Conservation (phyloP, 108 stramenopile species). For the Pseudonitzschia delicatissima region DNA sequence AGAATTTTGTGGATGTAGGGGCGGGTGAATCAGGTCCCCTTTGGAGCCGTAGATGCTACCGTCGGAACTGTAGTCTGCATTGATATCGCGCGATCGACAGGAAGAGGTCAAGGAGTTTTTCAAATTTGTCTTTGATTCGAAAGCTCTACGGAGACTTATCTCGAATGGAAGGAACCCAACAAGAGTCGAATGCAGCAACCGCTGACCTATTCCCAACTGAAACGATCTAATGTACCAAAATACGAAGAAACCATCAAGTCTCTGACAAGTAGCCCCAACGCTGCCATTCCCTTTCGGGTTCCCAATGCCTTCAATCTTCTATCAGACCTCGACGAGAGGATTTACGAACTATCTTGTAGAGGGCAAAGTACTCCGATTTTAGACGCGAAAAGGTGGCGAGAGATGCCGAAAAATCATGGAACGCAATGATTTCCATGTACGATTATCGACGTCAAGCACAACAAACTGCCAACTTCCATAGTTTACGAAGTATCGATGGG, state of each 20-base stretch:
- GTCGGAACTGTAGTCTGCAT: constrained; percentile 21
- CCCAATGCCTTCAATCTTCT: constrained; percentile 28
- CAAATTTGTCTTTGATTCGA: constrained; percentile 13
- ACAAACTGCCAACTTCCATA: constrained; percentile 6
- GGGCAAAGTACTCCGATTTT: constrained; percentile 15
- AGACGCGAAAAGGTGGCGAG: constrained; percentile 2
- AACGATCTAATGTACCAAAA: background rate
- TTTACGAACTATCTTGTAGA: constrained; percentile 39
- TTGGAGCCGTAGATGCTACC: constrained; percentile 23
- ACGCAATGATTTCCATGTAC: constrained; percentile 17
- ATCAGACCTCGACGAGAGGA: constrained; percentile 29
- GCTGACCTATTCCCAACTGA: constrained; percentile 22
- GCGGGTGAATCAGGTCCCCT: constrained; percentile 15
- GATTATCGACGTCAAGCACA: constrained; percentile 7
- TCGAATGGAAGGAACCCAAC: background rate
- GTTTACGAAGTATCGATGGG: constrained; percentile 23
- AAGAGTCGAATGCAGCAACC: constrained; percentile 2
- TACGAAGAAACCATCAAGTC: constrained; percentile 13
- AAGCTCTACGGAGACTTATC: too few relatives aligned
- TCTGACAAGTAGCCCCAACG: constrained; percentile 17
- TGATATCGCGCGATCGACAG: background rate
- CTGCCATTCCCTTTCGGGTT: constrained; percentile 19
- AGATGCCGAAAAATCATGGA: constrained; percentile 20
- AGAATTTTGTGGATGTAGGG: constrained; percentile 1
- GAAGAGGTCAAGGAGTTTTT: constrained; percentile 20